These are phyloP conservation scores for Scytalidium lignicola DNA, from an alignment of 2,329 filamentous ascomycete genomes.

Conservation along the genomic window DNA sequence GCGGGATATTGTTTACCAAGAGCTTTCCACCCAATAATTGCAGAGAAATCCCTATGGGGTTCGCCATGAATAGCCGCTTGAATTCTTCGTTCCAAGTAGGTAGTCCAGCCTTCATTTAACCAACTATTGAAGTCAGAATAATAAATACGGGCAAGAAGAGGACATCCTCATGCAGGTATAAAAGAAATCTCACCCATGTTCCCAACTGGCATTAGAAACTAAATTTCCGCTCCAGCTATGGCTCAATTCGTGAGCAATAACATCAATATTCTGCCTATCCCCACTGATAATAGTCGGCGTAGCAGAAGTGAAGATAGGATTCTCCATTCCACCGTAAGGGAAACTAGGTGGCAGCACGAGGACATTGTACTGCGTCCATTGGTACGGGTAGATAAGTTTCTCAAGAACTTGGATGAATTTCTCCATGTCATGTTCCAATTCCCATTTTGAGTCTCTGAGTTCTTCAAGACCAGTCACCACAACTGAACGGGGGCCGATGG, in stretches of 20 bases:
- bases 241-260: conserved; percentile 81
- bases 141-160: neutral
- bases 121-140: conserved; percentile 38
- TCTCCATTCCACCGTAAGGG: conserved; percentile 77
- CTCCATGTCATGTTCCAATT: conserved; percentile 86
- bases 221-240: conserved; percentile 87
- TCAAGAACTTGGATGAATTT: conserved; percentile 87
- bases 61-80: conserved; percentile 74
- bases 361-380: conserved; percentile 94
- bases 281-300: conserved; percentile 93
- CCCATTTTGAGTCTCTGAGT: conserved; percentile 78
- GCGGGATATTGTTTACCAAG: conserved; percentile 21
- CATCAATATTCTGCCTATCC: conserved; percentile 86
- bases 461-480: conserved; percentile 88
- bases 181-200: conserved; percentile 59
- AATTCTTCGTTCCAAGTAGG: conserved; percentile 86
- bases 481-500: conserved; percentile 77
- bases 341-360: conserved; percentile 86
- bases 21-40: conserved; percentile 93
- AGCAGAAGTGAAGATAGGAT: conserved; percentile 90
- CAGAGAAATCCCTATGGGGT: conserved; percentile 83
- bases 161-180: too few species aligned
- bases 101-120: conserved; percentile 83
- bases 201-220: conserved; percentile 74
- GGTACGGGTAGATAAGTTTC: conserved; percentile 76